Evolutionary conservation across 148 eudicot genomes (phyloP).

Genomic region (Cornus florida): DNA sequence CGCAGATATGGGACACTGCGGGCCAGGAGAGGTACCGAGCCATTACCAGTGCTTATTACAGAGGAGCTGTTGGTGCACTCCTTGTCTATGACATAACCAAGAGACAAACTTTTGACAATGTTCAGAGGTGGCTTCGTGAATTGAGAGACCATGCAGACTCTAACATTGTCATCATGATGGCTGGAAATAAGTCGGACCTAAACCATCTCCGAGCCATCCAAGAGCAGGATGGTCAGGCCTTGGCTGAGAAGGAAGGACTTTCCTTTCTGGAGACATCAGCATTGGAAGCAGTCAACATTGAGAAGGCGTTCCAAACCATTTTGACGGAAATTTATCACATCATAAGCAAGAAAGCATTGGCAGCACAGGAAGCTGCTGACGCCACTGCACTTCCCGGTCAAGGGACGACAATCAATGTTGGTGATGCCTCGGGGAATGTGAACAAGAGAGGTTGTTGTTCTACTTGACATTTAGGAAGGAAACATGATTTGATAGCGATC

Average conservation of each 20-base stretch:
- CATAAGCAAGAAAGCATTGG: slow-evolving; percentile 62
- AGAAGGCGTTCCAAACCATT: slow-evolving; percentile 62
- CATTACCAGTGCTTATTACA: slow-evolving; percentile 64
- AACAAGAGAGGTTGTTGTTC: slow-evolving; percentile 59
- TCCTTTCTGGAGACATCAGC: slow-evolving; percentile 68
- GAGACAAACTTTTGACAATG: slow-evolving; percentile 64
- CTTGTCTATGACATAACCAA: slow-evolving; percentile 62
- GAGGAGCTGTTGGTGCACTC: slow-evolving; percentile 71
- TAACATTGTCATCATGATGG: slow-evolving; percentile 65
- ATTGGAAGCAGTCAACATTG: slow-evolving; percentile 52
- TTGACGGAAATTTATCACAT: slow-evolving; percentile 59
- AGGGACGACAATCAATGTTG: slow-evolving; percentile 66
- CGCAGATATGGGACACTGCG: slow-evolving; percentile 71
- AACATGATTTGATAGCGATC: slow-evolving; percentile 20
- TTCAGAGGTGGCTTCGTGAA: slow-evolving; percentile 61
- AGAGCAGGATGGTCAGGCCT: slow-evolving; percentile 55
- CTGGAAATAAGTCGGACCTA: slow-evolving; percentile 63
- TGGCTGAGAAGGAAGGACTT: slow-evolving; percentile 67
- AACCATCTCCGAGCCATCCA: slow-evolving; percentile 55
- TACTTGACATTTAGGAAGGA: slow-evolving; percentile 23
- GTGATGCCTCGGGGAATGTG: slow-evolving; percentile 44
- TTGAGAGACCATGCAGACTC: slow-evolving; percentile 67
- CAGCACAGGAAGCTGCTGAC: slow-evolving; percentile 49
- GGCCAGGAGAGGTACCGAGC: slow-evolving; percentile 71
- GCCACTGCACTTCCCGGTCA: slow-evolving; percentile 55